These are phyloP conservation scores for Alternaria sp. DNA, from an alignment of 2,329 filamentous ascomycete species.

Conservation along the genomic window DNA sequence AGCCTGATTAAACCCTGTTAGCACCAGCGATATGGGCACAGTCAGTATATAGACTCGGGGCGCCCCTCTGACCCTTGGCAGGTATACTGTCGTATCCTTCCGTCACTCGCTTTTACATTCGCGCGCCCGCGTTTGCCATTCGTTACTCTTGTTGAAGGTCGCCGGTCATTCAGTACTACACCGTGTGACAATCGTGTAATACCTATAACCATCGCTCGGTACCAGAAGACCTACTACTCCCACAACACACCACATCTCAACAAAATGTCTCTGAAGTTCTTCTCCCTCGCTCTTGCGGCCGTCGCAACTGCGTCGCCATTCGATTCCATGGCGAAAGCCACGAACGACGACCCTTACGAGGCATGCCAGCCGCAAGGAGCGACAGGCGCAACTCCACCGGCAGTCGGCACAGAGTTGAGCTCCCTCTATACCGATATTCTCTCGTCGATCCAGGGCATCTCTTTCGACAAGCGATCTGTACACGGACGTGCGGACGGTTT, in stretches of 20 bases:
- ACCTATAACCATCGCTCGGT: background rate
- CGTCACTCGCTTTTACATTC: constrained; percentile 8
- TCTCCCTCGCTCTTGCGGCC: constrained; percentile 33
- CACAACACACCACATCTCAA: background rate
- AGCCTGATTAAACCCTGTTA: constrained; percentile 8
- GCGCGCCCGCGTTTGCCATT: constrained; percentile 10
- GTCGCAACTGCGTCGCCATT: constrained; percentile 29
- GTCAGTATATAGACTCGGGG: constrained; percentile 11
- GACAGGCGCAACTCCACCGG: constrained; percentile 36
- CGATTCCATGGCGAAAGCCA: constrained; percentile 25
- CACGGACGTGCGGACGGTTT: constrained; percentile 30
- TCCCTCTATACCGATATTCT: constrained; percentile 45
- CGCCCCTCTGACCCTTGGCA: background rate
- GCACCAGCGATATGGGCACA: background rate
- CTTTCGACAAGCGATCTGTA: constrained; percentile 38
- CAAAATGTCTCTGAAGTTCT: constrained; percentile 32
- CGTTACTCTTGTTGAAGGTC: constrained; percentile 1
- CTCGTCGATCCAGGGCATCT: constrained; percentile 42
- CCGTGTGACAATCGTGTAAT: constrained; percentile 8
- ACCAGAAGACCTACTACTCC: background rate
- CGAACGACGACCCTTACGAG: constrained; percentile 40
- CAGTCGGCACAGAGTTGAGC: constrained; percentile 42
- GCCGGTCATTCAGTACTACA: constrained; percentile 10
- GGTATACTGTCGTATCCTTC: background rate
- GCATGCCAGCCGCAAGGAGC: constrained; percentile 47